phyloP scores from a whole-genome alignment of 2,329 filamentous ascomycete genomes.

The Neobulgaria alba region DNA sequence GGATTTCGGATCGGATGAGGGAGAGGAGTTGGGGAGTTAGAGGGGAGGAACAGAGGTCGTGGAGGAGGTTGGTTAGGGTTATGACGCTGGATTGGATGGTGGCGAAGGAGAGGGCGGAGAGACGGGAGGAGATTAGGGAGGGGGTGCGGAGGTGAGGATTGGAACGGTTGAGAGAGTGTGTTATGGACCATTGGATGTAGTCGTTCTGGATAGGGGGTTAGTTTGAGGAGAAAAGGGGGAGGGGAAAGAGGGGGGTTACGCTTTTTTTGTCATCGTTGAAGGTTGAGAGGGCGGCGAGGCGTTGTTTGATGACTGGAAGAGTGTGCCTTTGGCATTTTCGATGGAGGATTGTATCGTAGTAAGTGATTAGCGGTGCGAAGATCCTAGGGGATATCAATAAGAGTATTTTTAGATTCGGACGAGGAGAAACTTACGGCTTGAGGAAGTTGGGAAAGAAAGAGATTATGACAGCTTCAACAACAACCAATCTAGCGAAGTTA shows the following conservation, averaged over 20 bases:
- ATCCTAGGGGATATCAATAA: conserved; percentile 19
- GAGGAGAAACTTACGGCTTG: conserved; percentile 25
- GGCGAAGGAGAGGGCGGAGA: conserved; percentile 21
- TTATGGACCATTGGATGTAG: conserved; percentile 34
- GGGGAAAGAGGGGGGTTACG: conserved; percentile 8
- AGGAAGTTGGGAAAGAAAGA: conserved; percentile 28
- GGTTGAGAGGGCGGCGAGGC: conserved; percentile 14
- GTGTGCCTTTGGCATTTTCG: conserved; percentile 26
- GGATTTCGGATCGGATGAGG: conserved; percentile 32
- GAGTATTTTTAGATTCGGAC: conserved; percentile 16
- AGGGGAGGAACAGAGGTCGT: conserved; percentile 32
- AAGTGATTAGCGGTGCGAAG: conserved; percentile 12
- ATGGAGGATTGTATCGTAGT: conserved; percentile 18
- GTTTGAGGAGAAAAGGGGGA: neutral
- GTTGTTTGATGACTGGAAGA: conserved; percentile 29
- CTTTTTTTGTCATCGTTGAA: conserved; percentile 17
- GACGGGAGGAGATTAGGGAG: conserved; percentile 25
- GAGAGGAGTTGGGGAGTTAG: conserved; percentile 32
- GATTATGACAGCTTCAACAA: conserved; percentile 29
- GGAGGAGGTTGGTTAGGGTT: conserved; percentile 33
- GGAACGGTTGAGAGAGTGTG: conserved; percentile 30
- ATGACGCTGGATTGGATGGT: conserved; percentile 32
- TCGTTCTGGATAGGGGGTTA: conserved; percentile 28
- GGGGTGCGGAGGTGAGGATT: conserved; percentile 30
- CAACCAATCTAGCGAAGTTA: conserved; percentile 27